Evolutionary conservation across 768 basidiomycete species (phyloP), one percentile per base, ranked within the genome.

Genomic region (Mycena sanguinolenta): DNA sequence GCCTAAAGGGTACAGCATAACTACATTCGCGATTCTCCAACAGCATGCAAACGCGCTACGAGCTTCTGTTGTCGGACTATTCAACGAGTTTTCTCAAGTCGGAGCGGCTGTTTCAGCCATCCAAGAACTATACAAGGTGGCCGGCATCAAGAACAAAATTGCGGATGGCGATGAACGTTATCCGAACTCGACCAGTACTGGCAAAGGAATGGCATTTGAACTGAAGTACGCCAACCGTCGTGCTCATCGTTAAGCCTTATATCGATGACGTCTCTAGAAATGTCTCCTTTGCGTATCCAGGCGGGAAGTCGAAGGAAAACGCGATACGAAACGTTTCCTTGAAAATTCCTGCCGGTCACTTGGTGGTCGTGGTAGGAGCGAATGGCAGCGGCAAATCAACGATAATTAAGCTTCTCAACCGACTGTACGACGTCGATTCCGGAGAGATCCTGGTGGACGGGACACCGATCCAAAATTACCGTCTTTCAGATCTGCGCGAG

Each of bases 241-340:
- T 9, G 27, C 38, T n/a, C 34, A 23, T 0, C 16, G 10, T 23
- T 8, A 49, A 9, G 3, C 13, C 46, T 13, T 9, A 19, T 23
- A n/a, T n/a, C n/a, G n/a, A 38, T 39, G 21, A 3, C 25, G 4
- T 2, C 2, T 27, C 5, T 60, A 85, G 84, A 13, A 73, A 84
- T 53, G 82, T 84, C 2, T 79, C 74, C 0, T 85, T 85, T 58
- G 67, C 71, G 14, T 85, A 85, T 62, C 79, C 82, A 2, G 71
- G 62, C 12, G 68, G 66, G 25, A 63, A 70, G 9, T 49, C 57
- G 6, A 67, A 50, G 16, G 55, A 73, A 17, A 60, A 52, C 39
- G 75, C 72, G 16, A 36, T 81, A 19, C 49, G 70, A 10, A 67
- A 77, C 58, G 63, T 82, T 21, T 79, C 81, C 4, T 77, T 82